These are phyloP conservation scores for Sporothrix globosa DNA, from an alignment of 2,329 filamentous ascomycete species.

Conservation along the genomic window DNA sequence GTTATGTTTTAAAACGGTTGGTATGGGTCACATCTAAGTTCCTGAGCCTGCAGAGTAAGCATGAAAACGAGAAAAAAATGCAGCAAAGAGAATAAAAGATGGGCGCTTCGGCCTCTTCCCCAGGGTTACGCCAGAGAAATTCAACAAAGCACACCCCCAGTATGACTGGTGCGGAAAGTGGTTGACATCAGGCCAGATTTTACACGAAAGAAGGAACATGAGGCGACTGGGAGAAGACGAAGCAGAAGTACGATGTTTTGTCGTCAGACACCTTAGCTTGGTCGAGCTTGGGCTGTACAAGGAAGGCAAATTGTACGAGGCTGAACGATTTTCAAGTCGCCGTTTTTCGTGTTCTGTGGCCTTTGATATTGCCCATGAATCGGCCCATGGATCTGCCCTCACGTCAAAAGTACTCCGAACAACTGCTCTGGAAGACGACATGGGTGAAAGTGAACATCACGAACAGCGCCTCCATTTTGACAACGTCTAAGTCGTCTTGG, in stretches of 20 bases:
- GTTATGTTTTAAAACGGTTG: background rate
- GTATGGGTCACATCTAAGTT: background rate
- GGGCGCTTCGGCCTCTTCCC: background rate
- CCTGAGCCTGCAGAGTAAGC: background rate
- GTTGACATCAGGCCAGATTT: conserved; percentile 21
- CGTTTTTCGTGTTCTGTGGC: background rate
- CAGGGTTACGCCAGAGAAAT: conserved; percentile 10
- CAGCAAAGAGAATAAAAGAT: background rate
- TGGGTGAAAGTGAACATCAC: background rate
- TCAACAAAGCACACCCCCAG: background rate
- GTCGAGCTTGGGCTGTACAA: background rate
- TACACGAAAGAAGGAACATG: background rate
- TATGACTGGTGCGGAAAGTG: background rate
- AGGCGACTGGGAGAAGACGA: background rate
- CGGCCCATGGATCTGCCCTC: conserved; percentile 6
- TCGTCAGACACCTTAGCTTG: background rate
- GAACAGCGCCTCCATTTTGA: conserved; percentile 20
- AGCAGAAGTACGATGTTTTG: background rate
- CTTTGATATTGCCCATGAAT: background rate
- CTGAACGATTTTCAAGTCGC: background rate
- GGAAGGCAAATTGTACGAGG: conserved; percentile 3
- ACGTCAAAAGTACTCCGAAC: conserved; percentile 6
- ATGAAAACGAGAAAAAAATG: background rate
- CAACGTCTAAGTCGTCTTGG: conserved; percentile 1
- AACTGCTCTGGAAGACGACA: conserved; percentile 14